Evolutionary conservation across 306 rosid species (phyloP).

Genomic region (Benincasa hispida): DNA sequence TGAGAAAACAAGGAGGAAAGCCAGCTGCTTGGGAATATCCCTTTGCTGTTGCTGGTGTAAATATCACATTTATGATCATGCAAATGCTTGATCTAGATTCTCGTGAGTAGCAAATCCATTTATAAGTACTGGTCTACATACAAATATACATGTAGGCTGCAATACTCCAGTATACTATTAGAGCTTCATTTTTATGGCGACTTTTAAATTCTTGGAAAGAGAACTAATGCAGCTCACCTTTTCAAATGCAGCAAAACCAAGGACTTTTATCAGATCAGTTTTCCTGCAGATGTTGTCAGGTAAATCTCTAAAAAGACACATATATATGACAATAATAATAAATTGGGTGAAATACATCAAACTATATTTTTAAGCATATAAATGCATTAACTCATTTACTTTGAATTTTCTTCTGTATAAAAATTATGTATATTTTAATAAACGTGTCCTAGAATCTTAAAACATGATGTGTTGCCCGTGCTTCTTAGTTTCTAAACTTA

Average conservation of each 20-base stretch:
- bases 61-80: slow-evolving; percentile 81
- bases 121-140: not conserved
- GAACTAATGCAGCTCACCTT: not conserved
- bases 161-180: not conserved
- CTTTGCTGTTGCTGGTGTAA: slow-evolving; percentile 82
- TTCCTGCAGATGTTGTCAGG: slow-evolving; percentile 80
- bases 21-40: slow-evolving; percentile 76
- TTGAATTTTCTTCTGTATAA: too few relatives aligned
- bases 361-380: too few relatives aligned
- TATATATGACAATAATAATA: too few relatives aligned
- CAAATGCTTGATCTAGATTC: slow-evolving; percentile 85
- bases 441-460: too few relatives aligned
- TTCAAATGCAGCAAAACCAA: slow-evolving; percentile 68
- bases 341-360: too few relatives aligned
- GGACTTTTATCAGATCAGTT: slow-evolving; percentile 54
- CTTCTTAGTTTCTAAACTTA: not conserved
- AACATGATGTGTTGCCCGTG: too few relatives aligned
- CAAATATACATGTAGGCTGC: not conserved
- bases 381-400: too few relatives aligned
- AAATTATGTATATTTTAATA: too few relatives aligned
- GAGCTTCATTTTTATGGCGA: not conserved
- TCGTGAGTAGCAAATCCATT: slow-evolving; percentile 22
- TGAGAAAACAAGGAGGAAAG: slow-evolving; percentile 66
- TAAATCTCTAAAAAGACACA: slow-evolving; percentile 13
- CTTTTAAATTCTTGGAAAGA: not conserved